Evolutionary conservation across 169 alveolate species (phyloP), one percentile per base, ranked within the genome.

Genomic region (Eimeria acervulina): DNA sequence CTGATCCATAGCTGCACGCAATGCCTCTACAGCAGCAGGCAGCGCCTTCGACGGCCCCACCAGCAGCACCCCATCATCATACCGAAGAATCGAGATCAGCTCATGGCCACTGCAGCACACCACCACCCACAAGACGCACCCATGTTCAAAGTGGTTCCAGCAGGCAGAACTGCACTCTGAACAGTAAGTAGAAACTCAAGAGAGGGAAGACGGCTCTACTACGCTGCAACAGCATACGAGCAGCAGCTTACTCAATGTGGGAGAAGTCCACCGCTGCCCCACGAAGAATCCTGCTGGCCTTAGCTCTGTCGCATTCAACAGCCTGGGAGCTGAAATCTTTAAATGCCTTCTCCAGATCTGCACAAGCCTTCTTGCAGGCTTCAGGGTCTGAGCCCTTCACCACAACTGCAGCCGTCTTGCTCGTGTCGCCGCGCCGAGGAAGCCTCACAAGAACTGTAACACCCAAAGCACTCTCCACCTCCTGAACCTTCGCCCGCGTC

Each of bases 361-460:
- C 83, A 26, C 93, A 87, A 40, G 93, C 93, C 66, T 87, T 87
- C 80, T 87, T 87, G 83, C 93, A 87, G 28, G 78, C 83, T n/a
- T 87, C 93, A 2, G 63, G 61, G 28, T 63, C 81, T 42, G 93
- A 19, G 19, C 93, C 81, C 81, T 83, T 55, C 12, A 87, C 44
- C 38, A 44, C 59, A 44, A 87, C 93, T 23, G 78, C 28, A 8
- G 93, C 81, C 26, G 81, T 61, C 81, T 36, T 87, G 93, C 93
- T 87, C 66, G 81, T 33, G 93, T 87, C 93, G 26, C 93, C 93
- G 55, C 93, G 93, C 8, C 93, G 61, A 23, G 19, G 93, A 19
- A 63, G 93, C 59, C 93, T 31, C 81, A 63, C 80, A 40, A 87
- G 31, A 8, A 61, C 72, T 2, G 93, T 87, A 28, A 87, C 93